A percentile compares a stretch with the other conserved stretches of the same genome.
These are phyloP conservation scores for Cryphonectria parasitica DNA, from an alignment of 2,329 filamentous ascomycete genomes.

Conservation along the genomic window DNA sequence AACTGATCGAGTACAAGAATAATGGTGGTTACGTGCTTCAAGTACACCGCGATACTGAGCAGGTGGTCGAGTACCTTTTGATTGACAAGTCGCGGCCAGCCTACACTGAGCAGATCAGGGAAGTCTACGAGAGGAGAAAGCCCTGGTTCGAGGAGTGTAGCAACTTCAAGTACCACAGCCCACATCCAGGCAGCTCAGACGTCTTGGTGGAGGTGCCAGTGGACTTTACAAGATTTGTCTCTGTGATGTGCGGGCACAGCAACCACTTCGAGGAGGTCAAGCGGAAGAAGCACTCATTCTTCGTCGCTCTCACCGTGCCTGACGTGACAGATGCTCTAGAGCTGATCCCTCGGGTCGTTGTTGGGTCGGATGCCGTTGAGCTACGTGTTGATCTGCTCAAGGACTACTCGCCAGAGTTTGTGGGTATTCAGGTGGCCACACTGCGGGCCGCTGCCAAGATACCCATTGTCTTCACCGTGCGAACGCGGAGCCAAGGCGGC, in stretches of 20 bases:
- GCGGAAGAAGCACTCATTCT: slow-evolving; percentile 79
- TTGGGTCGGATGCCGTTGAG: slow-evolving; percentile 92
- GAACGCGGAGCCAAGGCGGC: slow-evolving; percentile 84
- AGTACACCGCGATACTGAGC: slow-evolving; percentile 83
- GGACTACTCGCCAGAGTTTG: slow-evolving; percentile 75
- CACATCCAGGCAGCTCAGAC: slow-evolving; percentile 54
- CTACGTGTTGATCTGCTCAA: slow-evolving; percentile 88
- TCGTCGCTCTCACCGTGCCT: slow-evolving; percentile 86
- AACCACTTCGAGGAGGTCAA: slow-evolving; percentile 59
- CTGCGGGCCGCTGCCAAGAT: slow-evolving; percentile 72
- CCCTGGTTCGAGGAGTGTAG: slow-evolving; percentile 92
- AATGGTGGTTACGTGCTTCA: slow-evolving; percentile 82
- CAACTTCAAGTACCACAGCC: slow-evolving; percentile 91
- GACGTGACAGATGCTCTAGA: slow-evolving; percentile 67
- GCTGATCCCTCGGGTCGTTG: slow-evolving; percentile 71
- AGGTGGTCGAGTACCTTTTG: slow-evolving; percentile 86
- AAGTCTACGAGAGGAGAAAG: slow-evolving; percentile 86
- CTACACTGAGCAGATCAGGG: slow-evolving; percentile 89
- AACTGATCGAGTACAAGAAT: slow-evolving; percentile 74
- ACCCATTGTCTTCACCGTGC: slow-evolving; percentile 90
- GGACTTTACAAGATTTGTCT: slow-evolving; percentile 76
- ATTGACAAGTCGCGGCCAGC: slow-evolving; percentile 89
- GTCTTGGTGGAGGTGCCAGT: slow-evolving; percentile 53
- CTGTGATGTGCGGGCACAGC: slow-evolving; percentile 67
- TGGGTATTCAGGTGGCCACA: slow-evolving; percentile 80